These are phyloP conservation scores for Eucalyptus cladocalyx DNA, from an alignment of 345 rosid genomes.

Conservation along the genomic window DNA sequence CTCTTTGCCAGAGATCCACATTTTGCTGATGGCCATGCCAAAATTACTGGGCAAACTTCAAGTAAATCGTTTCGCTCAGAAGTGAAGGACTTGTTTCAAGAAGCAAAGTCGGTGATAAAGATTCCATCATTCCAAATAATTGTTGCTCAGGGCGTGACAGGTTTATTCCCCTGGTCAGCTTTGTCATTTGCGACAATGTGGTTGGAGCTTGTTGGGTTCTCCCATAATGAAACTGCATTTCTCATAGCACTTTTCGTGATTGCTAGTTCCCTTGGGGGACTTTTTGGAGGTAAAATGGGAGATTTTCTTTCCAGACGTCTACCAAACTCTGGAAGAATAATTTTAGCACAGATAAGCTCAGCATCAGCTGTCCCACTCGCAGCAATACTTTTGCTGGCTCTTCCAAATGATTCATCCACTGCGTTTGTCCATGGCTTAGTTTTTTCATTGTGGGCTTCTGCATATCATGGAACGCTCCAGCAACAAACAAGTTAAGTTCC, in stretches of 20 bases:
- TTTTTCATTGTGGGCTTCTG: constrained; percentile 49
- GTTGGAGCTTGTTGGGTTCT: constrained; percentile 86
- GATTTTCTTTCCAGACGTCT: constrained; percentile 46
- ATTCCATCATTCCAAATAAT: constrained; percentile 75
- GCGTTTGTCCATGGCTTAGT: constrained; percentile 38
- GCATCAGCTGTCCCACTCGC: constrained; percentile 84
- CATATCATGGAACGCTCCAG: constrained; percentile 87
- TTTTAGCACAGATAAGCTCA: constrained; percentile 82
- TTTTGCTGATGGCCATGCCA: constrained; percentile 13
- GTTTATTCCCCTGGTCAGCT: constrained; percentile 93
- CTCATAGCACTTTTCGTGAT: constrained; percentile 49
- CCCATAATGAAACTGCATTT: constrained; percentile 58
- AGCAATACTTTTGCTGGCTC: constrained; percentile 57
- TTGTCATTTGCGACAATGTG: constrained; percentile 84
- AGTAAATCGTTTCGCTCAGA: constrained; percentile 38
- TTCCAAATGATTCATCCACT: constrained; percentile 72
- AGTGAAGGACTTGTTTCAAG: constrained; percentile 40
- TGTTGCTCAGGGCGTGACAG: constrained; percentile 82
- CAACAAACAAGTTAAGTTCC: constrained; percentile 70
- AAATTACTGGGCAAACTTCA: constrained; percentile 6
- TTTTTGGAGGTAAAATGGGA: constrained; percentile 85
- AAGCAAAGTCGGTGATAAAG: constrained; percentile 48
- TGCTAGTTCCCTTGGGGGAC: constrained; percentile 74
- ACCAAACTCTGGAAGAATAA: constrained; percentile 79
- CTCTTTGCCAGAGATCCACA: constrained; percentile 69